Base-by-base conservation (phyloP, 2,329 filamentous ascomycete genomes). In the Hypoxylon sp. region DNA sequence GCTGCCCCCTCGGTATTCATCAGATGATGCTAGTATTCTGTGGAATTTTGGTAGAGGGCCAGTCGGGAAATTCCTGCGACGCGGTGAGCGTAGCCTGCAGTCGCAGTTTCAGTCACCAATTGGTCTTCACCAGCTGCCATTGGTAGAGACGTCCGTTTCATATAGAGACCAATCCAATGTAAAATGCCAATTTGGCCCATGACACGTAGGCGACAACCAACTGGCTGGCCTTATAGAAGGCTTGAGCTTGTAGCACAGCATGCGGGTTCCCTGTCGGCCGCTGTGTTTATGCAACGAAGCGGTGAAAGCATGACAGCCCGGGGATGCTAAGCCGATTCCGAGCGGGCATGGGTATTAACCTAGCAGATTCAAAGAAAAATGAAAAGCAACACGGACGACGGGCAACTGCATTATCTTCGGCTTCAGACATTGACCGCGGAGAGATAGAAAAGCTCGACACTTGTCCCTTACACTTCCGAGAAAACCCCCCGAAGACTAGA, bases 91-190 rank as follows among this genome's bases (percentile, higher is more conserved):
- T 57, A 34, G 57, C 46, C 44, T 57, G 36, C 26, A 47, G 50
- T 37, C 27, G 43, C 27, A 51, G 56, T 53, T 53, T 56, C 46
- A 59, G 31, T 51, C 46, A 40, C 40, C 32, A 48, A 31, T n/a
- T n/a, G 23, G 32, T 29, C 20, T 36, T 36, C 21, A 15, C 23
- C 27, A 17, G 30, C 27, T 52, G 15, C 13, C 25, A 59, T 59
- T 59, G 56, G 56, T n/a, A 21, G 49, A 47, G 57, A 49, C 52
- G 37, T 29, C 31, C 57, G 56, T 59, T 59, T 59, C 56, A 59
- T 46, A 38, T 57, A 52, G 44, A 53, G 29, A 42, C 44, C 54
- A 56, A 40, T 42, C 29, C 31, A 40, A 54, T 54, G 52, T 49
- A 53, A 31, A 32, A 42, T 34, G 42, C 46, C 43, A 54, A 48